Evolutionary conservation across 2,329 filamentous ascomycete species (phyloP).

Genomic region (Davidsoniella virescens): DNA sequence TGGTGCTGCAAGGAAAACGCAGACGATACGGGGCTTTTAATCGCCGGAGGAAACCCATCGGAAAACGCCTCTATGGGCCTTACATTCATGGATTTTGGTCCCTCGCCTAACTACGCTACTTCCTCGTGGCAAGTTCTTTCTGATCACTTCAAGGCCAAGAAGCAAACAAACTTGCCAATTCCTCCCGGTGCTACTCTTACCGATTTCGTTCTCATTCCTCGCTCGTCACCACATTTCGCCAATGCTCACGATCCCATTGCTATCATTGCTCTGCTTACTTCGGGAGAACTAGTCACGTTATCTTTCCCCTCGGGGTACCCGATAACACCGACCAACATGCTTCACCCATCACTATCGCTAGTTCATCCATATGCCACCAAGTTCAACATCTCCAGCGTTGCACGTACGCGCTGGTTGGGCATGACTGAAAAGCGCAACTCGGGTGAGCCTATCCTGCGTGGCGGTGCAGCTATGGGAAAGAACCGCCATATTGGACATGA

Average conservation of each 20-base stretch:
- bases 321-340: constrained; percentile 80
- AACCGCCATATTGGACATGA: constrained; percentile 63
- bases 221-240: constrained; percentile 66
- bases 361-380: constrained; percentile 78
- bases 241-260: constrained; percentile 86
- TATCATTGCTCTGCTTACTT: constrained; percentile 60
- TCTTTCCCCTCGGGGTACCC: constrained; percentile 86
- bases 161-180: constrained; percentile 53
- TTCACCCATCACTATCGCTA: constrained; percentile 74
- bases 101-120: constrained; percentile 80
- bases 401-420: constrained; percentile 71
- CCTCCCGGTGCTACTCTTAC: constrained; percentile 62
- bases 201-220: constrained; percentile 71
- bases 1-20: constrained; percentile 94
- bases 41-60: constrained; percentile 63
- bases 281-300: constrained; percentile 76
- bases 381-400: constrained; percentile 54
- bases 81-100: constrained; percentile 77
- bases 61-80: constrained; percentile 57
- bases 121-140: constrained; percentile 74
- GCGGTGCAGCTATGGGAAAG: constrained; percentile 57
- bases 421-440: constrained; percentile 72
- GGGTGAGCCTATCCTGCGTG: constrained; percentile 62
- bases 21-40: constrained; percentile 77
- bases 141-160: constrained; percentile 65